Base-by-base conservation (phyloP, 1,284 basidiomycete species). In the Apiotrichum domesticum region DNA sequence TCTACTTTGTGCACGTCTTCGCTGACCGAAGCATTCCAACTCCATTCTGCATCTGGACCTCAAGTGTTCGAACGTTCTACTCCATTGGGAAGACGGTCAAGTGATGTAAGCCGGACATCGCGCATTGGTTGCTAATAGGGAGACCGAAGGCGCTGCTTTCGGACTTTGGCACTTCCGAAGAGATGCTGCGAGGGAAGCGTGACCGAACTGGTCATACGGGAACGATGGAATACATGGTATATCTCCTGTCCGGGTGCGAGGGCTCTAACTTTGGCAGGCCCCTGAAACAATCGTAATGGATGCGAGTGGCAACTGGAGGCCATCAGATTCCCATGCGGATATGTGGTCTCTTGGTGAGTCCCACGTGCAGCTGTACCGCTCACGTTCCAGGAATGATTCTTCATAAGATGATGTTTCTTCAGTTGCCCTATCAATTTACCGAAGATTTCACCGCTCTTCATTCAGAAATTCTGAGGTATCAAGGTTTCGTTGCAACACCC, bases 91-190 rank as follows among this genome's bases (percentile, higher is more conserved):
- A 65, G 89, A 93, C 58, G 88, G 87, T n/a, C 80, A 80, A 50
- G 78, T 94, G 35, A 86, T 91, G 74, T 75, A 44, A 52, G 29
- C 29, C 29, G 29, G 29, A 29, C 29, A 29, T 29, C 29, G 29
- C 29, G 29, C 29, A 29, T 29, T 29, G 29, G 29, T 29, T 29
- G 29, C 13, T 55, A 21, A 32, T 14, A 6, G 1, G 9, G 43
- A 79, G 78, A 43, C 80, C 80, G 0, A 78, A 76, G 46, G 91
- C 90, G 0, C 87, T 95, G 86, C 79, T 96, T 10, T 91, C 90
- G 1, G 93, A 97, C 68, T 97, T 97, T 74, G 93, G 93, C 4
- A 95, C 92, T 0, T 94, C 90, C 10, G 84, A 89, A 49, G 90
- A 93, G 67, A 90, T 89, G 85, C 79, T 93, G 5, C 83, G 84